Evolutionary conservation across 75 land plant species (phyloP).

Genomic region (Selaginella tamariscina): DNA sequence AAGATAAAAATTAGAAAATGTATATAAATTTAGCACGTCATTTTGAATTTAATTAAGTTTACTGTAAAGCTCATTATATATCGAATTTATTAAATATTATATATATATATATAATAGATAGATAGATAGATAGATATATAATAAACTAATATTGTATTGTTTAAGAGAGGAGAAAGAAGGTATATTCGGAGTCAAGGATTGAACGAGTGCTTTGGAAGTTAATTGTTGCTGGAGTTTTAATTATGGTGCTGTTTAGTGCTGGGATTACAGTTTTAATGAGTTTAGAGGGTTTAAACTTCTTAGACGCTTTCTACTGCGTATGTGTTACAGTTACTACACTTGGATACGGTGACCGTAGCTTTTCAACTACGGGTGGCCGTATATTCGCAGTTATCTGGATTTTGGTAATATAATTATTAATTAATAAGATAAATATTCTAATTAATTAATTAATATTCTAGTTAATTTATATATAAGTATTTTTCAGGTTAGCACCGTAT

Average conservation of each 20-base stretch:
- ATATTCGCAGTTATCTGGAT: constrained; percentile 82
- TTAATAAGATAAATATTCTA: too few species aligned
- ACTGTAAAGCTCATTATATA: too few species aligned
- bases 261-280: constrained; percentile 38
- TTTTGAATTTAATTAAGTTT: too few species aligned
- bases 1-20: too few species aligned
- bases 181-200: background rate
- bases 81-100: too few species aligned
- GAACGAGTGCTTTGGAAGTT: constrained; percentile 34
- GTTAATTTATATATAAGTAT: too few species aligned
- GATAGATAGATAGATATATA: too few species aligned
- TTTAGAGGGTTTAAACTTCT: constrained; percentile 43
- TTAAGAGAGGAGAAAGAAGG: background rate
- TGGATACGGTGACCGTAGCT: constrained; percentile 86
- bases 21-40: too few species aligned
- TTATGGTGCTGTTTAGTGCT: constrained; percentile 33
- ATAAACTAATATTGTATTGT: too few species aligned
- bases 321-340: constrained; percentile 80
- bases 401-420: too few species aligned
- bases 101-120: too few species aligned
- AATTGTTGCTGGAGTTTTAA: constrained; percentile 7
- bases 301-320: constrained; percentile 85
- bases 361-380: constrained; percentile 50
- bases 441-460: too few species aligned
- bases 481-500: constrained; percentile 60